Evolutionary conservation across 805 yeast species (phyloP), one percentile per base, ranked within the genome.

Genomic region (Saccharomycopsis fermentans): DNA sequence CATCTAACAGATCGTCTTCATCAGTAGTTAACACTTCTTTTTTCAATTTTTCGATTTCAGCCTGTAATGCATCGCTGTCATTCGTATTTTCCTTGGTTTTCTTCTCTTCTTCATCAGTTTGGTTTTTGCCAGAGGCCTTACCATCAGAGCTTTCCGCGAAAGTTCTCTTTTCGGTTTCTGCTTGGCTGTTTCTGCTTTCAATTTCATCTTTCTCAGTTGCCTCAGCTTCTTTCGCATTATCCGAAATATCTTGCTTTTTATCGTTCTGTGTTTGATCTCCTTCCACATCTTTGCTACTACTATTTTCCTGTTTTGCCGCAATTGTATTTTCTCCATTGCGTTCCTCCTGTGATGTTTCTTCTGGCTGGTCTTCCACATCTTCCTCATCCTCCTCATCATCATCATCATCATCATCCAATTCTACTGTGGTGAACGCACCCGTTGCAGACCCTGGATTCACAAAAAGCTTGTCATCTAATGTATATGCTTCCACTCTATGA

Each of bases 401-500:
- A 2, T 77, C 76, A 2, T 78, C 84, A 19, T 79, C 82, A 1
- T 76, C 78, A 6, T 74, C 77, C 59, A 83, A 83, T 72, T 83
- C 81, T 66, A 83, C 85, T 35, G 87, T 79, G 50, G 79, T 78
- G 63, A 79, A 82, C 0, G 97, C 97, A 27, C 99, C 99, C 0
- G 97, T 91, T 48, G 96, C 96, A 68, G 96, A 86, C 0, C 99
- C 99, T 0, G 99, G 98, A 69, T 89, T 92, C n/a, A 94, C 79
- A 67, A 94, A 94, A 69, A 91, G 89, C 71, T 88, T 89, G 24
- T 95, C 96, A 63, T 90, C 98, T 59, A 91, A 73, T 9, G 94
- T 87, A 67, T 90, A 92, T 0, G 97, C 97, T 68, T 92, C 98
- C 4, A 90, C 95, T 63, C 83, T 81, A 69, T 90, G 96, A 1